Evolutionary conservation across 352 stramenopile genomes (phyloP), one percentile per base, ranked within the genome.

Genomic region (Globisporangium rhizosaccharum): DNA sequence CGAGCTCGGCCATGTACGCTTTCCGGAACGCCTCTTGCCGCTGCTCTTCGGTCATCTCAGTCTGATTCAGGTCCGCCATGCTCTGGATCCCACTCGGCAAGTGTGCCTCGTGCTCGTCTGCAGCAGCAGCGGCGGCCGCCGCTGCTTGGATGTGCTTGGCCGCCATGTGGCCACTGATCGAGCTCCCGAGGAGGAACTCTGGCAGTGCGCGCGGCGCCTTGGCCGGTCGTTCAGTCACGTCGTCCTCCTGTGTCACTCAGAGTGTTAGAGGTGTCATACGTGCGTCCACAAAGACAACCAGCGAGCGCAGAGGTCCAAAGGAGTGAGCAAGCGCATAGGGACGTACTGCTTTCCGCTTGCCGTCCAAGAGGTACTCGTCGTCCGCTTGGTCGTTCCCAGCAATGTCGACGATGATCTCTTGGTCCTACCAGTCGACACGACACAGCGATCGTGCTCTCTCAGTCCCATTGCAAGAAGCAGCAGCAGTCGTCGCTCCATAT

Each of bases 351-450:
- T 94, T 91, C 14, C 77, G 62, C 33, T 92, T 89, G 51, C 75
- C 63, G 47, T 88, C 82, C 18, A 84, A 73, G 56, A 92, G 66
- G 67, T 94, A 94, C 51, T 94, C 85, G 53, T 94, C 82, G 26
- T 91, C 82, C 10, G 61, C 70, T 51, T 89, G 75, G 56, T 90
- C 75, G 30, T 82, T 90, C 8, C 77, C 79, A 44, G 77, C 81
- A 53, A 94, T 94, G 60, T 94, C 85, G 42, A 94, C 82, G 23
- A 94, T 82, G 59, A 94, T 94, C 55, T 94, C 82, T 60, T 88
- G 71, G n/a, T 91, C 85, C 66, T 78, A 51, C 8, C 14, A 15
- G 6, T 26, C 15, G 14, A 39, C 20, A 41, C n/a, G 8, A 14
- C 28, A 33, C 28, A 33, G 28, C 6, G 28, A 10, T 15, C 28